phyloP scores from a whole-genome alignment of 2,329 filamentous ascomycete genomes.

The Biscogniauxia marginata region DNA sequence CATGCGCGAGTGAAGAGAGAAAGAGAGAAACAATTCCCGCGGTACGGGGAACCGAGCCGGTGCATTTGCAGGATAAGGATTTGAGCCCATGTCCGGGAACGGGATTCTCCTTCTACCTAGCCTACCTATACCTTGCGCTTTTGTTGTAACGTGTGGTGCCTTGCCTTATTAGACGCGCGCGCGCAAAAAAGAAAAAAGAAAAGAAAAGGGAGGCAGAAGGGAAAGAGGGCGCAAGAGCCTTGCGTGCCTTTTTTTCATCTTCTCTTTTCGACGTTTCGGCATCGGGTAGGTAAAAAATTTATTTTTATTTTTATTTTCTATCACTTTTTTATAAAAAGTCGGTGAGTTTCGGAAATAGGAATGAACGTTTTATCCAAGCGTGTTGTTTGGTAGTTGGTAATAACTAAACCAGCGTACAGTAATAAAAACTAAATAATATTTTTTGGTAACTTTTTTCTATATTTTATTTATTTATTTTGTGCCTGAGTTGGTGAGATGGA shows the following conservation, averaged over 20 bases:
- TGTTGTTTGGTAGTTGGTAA: no score
- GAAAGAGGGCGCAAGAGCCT: no score
- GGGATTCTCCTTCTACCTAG: background rate
- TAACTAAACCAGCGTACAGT: background rate
- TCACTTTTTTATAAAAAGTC: background rate
- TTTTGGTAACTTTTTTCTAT: background rate
- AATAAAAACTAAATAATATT: background rate
- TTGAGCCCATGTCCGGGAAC: background rate
- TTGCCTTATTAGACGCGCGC: background rate
- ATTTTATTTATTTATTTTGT: background rate
- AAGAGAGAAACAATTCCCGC: background rate
- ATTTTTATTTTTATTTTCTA: background rate
- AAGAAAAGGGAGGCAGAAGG: background rate
- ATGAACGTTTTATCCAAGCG: background rate
- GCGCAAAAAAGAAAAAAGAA: background rate
- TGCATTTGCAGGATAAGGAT: background rate
- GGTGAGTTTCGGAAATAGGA: background rate
- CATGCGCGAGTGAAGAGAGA: no score
- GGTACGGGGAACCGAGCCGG: background rate
- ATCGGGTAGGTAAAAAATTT: background rate
- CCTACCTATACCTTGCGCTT: background rate
- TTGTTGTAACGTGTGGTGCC: background rate
- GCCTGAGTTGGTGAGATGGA: background rate
- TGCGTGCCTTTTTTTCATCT: no score
- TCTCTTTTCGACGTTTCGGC: no score